Conservation (phyloP, 2,329 filamentous ascomycete species). For the Pyricularia sp. region DNA sequence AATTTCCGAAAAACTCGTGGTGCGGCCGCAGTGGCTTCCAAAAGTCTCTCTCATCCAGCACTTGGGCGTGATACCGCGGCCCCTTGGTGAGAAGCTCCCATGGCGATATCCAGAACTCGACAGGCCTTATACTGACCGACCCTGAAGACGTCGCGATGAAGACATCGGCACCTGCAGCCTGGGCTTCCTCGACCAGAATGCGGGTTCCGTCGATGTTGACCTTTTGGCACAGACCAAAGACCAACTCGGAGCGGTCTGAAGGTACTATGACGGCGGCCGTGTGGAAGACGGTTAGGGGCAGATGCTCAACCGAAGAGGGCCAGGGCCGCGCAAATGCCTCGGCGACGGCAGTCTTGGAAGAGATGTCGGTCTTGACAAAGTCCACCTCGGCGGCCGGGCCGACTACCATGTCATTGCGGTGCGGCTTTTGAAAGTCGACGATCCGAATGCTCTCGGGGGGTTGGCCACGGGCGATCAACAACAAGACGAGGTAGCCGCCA, state of each 20-base stretch:
- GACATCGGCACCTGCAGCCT: conserved; percentile 28
- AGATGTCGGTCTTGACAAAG: conserved; percentile 35
- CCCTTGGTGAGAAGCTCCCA: conserved; percentile 17
- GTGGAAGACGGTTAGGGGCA: conserved; percentile 40
- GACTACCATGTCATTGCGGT: conserved; percentile 25
- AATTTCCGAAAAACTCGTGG: conserved; percentile 32
- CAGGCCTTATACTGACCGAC: conserved; percentile 29
- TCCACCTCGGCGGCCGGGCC: conserved; percentile 23
- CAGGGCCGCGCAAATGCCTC: conserved; percentile 33
- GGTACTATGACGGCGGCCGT: conserved; percentile 36
- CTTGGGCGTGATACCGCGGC: conserved; percentile 28
- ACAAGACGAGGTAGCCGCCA: conserved; percentile 37
- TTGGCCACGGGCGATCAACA: conserved; percentile 37
- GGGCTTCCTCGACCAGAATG: conserved; percentile 33
- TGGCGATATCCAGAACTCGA: conserved; percentile 27
- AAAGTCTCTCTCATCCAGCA: conserved; percentile 30
- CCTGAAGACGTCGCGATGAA: conserved; percentile 38
- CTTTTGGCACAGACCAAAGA: conserved; percentile 26
- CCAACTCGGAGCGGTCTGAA: conserved; percentile 28
- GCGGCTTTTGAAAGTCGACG: conserved; percentile 32
- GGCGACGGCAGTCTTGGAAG: conserved; percentile 23
- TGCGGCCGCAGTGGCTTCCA: conserved; percentile 24
- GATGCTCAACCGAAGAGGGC: conserved; percentile 24
- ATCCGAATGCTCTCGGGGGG: conserved; percentile 35
- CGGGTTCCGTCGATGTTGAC: conserved; percentile 37